Percentiles rank a stretch among this genome's conserved stretches.
These are phyloP conservation scores for Geranium incanum DNA, from an alignment of 441 rosid species.

Conservation along the genomic window DNA sequence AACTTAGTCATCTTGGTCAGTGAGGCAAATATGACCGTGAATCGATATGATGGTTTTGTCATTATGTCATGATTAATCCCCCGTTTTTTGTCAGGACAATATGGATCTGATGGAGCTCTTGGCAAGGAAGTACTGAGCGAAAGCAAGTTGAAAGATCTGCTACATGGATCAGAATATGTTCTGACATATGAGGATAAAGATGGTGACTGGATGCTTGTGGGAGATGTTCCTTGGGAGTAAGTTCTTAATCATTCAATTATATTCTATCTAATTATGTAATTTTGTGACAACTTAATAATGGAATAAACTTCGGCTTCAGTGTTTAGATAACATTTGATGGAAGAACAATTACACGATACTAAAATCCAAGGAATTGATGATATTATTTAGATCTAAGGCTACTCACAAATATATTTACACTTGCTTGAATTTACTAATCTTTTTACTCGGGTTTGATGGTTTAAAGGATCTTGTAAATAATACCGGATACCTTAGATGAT, in stretches of 20 bases:
- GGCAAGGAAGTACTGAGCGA: constrained; percentile 52
- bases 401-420: background rate
- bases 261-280: background rate
- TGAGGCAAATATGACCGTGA: background rate
- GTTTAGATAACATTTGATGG: background rate
- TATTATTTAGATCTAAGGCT: background rate
- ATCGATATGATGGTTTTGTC: background rate
- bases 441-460: background rate
- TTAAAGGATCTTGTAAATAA: background rate
- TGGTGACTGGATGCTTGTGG: constrained; percentile 71
- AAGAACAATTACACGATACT: background rate
- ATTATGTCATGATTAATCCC: constrained; percentile 10
- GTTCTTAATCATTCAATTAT: constrained; percentile 16
- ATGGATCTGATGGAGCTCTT: constrained; percentile 44
- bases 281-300: background rate
- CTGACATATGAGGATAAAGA: constrained; percentile 67
- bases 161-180: constrained; percentile 59
- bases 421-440: background rate
- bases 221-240: constrained; percentile 63
- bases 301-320: background rate
- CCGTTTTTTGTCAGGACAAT: constrained; percentile 40
- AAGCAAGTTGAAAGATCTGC: constrained; percentile 48
- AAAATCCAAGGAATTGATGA: background rate
- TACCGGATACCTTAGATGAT: background rate
- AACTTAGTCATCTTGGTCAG: constrained; percentile 3